Evolutionary conservation across 2,329 filamentous ascomycete genomes (phyloP), one percentile per base, ranked within the genome.

Genomic region (Aspergillus candidus): DNA sequence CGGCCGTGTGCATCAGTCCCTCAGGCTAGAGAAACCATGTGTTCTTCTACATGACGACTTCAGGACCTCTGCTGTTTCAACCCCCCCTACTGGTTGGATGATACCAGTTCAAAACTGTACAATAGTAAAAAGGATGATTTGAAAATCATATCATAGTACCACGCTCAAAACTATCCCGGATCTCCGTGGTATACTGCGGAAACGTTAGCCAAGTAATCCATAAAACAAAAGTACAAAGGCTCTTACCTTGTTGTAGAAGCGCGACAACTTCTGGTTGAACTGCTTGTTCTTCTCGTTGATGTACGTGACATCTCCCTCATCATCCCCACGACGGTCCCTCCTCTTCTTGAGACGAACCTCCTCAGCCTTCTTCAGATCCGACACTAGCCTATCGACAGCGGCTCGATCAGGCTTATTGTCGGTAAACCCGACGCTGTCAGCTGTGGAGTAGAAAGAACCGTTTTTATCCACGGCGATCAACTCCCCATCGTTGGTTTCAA

Each of bases 281-380:
- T 96, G 89, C 77, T 97, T 97, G 77, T 98, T 98, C 84, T 98
- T 96, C 72, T 96, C 89, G 72, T 98, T 98, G 79, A 98, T 98
- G 70, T 95, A 97, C 6, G 91, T 97, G 58, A 97, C 86, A 68
- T 98, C 93, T 22, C 82, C 84, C 38, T 90, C 86, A 51, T 94
- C 89, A 46, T 90, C 88, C 50, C 83, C 84, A 63, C 83, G 79
- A 64, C 89, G 78, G 53, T 94, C 88, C 64, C 80, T 83, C 58
- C 89, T 78, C 74, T 94, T 94, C 77, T 90, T 94, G 60, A 94
- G 63, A 40, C 89, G 77, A 41, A 82, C 78, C 57, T 94, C 89
- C 69, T 98, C 93, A 1, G 90, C 88, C 72, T 91, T 90, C 62
- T 82, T 79, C 60, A 97, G 71, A 63, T 97, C 90, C 12, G 78